phyloP scores from a whole-genome alignment of 352 stramenopile species.

The Phytopythium aichiense region DNA sequence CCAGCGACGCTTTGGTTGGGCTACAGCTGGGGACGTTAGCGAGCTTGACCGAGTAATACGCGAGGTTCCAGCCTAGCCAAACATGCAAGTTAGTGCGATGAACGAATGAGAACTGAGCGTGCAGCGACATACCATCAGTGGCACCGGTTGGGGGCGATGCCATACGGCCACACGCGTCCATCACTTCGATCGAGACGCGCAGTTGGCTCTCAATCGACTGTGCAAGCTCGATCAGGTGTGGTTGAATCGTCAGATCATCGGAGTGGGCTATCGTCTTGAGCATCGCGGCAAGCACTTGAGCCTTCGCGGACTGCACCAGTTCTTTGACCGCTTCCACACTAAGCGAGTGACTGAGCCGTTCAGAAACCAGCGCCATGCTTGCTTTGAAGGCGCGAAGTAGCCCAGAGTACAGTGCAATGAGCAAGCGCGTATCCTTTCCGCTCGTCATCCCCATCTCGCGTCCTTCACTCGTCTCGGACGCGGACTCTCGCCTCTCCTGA shows the following conservation, averaged over 20 bases:
- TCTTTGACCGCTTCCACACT: neutral
- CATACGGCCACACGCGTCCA: constrained; percentile 40
- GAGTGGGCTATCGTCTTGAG: neutral
- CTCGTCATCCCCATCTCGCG: constrained; percentile 12
- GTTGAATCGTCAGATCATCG: neutral
- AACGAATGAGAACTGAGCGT: neutral
- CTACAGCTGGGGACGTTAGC: constrained; percentile 26
- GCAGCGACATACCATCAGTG: neutral
- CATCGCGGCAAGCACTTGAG: neutral
- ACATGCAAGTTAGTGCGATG: neutral
- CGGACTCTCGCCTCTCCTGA: neutral
- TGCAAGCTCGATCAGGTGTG: neutral
- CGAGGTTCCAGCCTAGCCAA: constrained; percentile 41
- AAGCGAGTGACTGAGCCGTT: neutral
- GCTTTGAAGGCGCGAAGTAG: constrained; percentile 40
- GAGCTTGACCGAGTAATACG: constrained; percentile 50
- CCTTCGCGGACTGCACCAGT: neutral
- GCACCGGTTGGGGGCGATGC: neutral
- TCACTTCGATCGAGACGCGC: constrained; percentile 24
- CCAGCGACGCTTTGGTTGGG: constrained; percentile 19
- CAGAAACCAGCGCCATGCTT: constrained; percentile 14
- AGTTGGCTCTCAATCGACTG: constrained; percentile 40
- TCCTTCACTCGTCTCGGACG: neutral
- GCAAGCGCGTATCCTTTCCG: constrained; percentile 16
- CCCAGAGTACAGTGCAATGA: constrained; percentile 25